phyloP scores from a whole-genome alignment of 2,329 filamentous ascomycete species.

The Penicillium digitatum region DNA sequence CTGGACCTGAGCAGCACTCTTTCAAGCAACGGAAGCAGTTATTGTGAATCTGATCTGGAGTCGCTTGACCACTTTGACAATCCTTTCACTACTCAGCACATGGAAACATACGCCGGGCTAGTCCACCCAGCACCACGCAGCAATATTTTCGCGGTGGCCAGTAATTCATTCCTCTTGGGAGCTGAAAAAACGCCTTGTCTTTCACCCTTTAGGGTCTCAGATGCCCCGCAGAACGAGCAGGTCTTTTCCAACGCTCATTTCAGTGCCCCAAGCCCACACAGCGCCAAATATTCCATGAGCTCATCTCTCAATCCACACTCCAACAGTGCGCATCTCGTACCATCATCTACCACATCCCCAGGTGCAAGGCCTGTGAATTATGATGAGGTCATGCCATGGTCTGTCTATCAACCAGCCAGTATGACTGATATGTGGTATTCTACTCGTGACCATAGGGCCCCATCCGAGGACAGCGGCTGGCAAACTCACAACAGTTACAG shows the following conservation, averaged over 20 bases:
- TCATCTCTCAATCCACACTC: not conserved
- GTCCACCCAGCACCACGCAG: conserved; percentile 14
- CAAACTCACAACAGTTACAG: not conserved
- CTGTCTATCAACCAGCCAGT: not conserved
- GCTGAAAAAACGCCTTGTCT: conserved; percentile 11
- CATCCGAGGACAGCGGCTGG: not conserved
- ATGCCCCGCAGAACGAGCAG: not conserved
- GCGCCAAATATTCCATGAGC: not conserved
- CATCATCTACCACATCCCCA: not conserved
- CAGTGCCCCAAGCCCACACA: not conserved
- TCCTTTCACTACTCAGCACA: not conserved
- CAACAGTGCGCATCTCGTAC: not conserved
- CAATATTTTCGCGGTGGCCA: not conserved
- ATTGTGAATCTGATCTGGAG: not conserved
- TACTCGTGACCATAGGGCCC: no score
- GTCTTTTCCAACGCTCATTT: not conserved
- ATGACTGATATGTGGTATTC: not conserved
- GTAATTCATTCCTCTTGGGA: conserved; percentile 8
- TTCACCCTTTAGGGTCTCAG: conserved; percentile 6
- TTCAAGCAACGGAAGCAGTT: not conserved
- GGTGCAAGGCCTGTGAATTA: not conserved
- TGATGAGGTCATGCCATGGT: not conserved
- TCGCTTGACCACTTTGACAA: not conserved
- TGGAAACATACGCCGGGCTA: not conserved
- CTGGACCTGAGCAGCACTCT: not conserved